Evolutionary conservation across 331 rosid species (phyloP), one percentile per base, ranked within the genome.

Genomic region (Cucumis variabilis): DNA sequence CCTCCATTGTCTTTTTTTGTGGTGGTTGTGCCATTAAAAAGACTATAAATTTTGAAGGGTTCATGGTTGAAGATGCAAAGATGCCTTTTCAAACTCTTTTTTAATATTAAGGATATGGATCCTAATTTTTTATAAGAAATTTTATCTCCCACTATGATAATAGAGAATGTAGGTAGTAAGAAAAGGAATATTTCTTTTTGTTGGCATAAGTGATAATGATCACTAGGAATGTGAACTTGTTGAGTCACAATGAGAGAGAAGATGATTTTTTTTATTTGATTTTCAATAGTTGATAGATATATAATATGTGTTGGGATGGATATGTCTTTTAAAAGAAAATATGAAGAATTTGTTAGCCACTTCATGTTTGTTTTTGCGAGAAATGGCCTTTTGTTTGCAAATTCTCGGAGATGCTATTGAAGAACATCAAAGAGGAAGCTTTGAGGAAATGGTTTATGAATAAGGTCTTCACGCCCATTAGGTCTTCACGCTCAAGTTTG

Each of bases 351-450:
- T 71, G 33, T 33, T 11, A 17, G 78, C 14, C 78, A 15, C 10
- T 69, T 69, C 44, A 70, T n/a, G n/a, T 93, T 8, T 91, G 96
- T 86, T 50, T 93, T 0, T 74, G 68, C 41, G 55, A 60, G 20
- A 88, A 88, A 58, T 95, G 98, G 98, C 98, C 99, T 13, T 95
- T 91, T 89, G 84, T 94, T 82, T n/a, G 76, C 88, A 90, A 44
- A 16, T 93, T 94, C 88, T 93, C 96, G 79, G n/a, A 68, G 3
- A 65, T 94, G 62, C 51, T 96, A 10, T 53, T 93, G 93, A 89
- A 92, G 82, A 92, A 92, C 11, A 93, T n/a, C n/a, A n/a, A 98
- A 86, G 96, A 95, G 83, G 92, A 90, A 65, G 91, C 91, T 82
- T 23, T 95, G 41, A 98, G 91, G 84, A 85, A 83, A 65, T 95